Evolutionary conservation across 306 rosid species (phyloP).

Genomic region (Coriaria nepalensis): DNA sequence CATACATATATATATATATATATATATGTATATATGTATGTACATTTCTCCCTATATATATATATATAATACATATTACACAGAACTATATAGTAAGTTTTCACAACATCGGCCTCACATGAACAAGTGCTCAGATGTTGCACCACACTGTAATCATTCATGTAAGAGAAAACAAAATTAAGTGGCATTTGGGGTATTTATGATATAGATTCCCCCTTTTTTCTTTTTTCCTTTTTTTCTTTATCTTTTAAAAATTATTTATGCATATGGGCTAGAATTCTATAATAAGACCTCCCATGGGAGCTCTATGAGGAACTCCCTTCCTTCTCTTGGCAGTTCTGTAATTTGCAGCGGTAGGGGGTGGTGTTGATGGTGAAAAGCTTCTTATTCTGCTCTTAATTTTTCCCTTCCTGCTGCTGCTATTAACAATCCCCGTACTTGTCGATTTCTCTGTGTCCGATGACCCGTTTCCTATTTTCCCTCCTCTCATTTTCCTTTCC

Average conservation of each 20-base stretch:
- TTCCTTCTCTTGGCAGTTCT: conserved; percentile 48
- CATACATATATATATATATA: too few relatives aligned
- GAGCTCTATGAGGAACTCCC: conserved; percentile 57
- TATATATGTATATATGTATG: too few relatives aligned
- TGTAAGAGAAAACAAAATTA: too few relatives aligned
- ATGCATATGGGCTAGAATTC: conserved; percentile 8
- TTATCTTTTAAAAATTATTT: conserved; percentile 10
- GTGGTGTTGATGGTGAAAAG: conserved; percentile 64
- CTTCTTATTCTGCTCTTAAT: conserved; percentile 27
- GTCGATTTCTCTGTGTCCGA: conserved; percentile 44
- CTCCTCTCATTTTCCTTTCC: conserved; percentile 22
- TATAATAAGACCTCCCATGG: conserved; percentile 55
- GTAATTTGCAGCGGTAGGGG: conserved; percentile 37
- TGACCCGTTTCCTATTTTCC: conserved; percentile 13
- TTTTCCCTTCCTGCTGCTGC: conserved; percentile 18
- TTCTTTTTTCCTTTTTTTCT: not conserved
- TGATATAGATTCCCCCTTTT: too few relatives aligned
- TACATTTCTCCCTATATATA: too few relatives aligned
- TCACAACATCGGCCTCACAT: too few relatives aligned
- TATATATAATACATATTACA: too few relatives aligned
- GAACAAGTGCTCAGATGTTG: too few relatives aligned
- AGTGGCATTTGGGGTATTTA: too few relatives aligned
- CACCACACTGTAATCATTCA: too few relatives aligned
- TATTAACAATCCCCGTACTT: conserved; percentile 5
- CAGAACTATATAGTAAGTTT: too few relatives aligned